Percentiles rank a stretch among this genome's conserved stretches.
Conservation (phyloP, 192 early-diverging fungal species). For the Coemansia sp. region DNA sequence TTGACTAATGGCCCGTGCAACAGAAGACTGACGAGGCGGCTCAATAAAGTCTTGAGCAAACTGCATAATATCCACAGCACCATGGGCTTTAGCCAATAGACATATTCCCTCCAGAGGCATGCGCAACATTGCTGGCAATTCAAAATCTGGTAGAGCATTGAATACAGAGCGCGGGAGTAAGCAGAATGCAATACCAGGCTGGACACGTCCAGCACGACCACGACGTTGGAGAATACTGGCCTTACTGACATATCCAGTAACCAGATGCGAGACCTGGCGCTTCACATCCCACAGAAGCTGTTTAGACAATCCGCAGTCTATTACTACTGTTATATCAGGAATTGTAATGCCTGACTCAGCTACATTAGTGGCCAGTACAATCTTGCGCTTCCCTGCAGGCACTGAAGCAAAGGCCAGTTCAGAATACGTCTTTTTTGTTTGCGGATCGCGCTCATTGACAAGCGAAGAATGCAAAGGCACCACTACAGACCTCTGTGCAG, state of each 20-base stretch:
- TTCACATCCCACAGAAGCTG: constrained; percentile 59
- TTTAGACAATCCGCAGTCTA: constrained; percentile 68
- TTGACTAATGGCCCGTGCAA: constrained; percentile 58
- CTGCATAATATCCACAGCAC: constrained; percentile 54
- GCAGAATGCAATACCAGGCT: constrained; percentile 55
- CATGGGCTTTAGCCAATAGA: constrained; percentile 67
- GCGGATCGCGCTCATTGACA: constrained; percentile 22
- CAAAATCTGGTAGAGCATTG: constrained; percentile 51
- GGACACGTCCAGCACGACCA: constrained; percentile 64
- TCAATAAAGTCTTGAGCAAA: constrained; percentile 66
- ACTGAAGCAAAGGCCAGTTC: constrained; percentile 52
- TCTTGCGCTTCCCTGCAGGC: constrained; percentile 64
- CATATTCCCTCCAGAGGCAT: constrained; percentile 76
- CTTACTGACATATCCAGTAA: constrained; percentile 45
- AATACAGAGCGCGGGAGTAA: constrained; percentile 54
- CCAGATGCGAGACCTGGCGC: constrained; percentile 59
- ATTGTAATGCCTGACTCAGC: constrained; percentile 65
- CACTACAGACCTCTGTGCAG: constrained; percentile 26
- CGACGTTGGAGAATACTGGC: constrained; percentile 60
- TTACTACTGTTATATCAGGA: constrained; percentile 69
- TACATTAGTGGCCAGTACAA: constrained; percentile 85
- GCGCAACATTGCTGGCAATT: constrained; percentile 62
- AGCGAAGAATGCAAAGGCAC: constrained; percentile 61
- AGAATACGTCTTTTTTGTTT: constrained; percentile 26
- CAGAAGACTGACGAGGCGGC: constrained; percentile 64